Conservation (phyloP, 176 grass and related monocot genomes). For the Alopecurus myosuroides region DNA sequence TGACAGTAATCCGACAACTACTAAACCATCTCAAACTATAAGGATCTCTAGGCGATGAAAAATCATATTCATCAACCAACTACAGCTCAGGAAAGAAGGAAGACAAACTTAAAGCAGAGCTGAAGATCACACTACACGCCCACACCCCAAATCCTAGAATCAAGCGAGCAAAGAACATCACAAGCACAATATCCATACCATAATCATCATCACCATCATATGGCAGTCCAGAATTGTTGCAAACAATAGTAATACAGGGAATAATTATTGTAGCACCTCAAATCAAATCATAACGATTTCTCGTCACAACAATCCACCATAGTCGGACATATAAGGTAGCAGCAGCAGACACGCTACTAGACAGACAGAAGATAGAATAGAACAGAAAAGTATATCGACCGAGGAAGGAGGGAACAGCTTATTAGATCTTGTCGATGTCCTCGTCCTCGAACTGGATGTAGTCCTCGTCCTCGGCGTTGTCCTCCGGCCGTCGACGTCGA, state of each 20-base stretch:
- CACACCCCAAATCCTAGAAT: neutral
- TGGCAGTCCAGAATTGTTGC: neutral
- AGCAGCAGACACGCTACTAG: neutral
- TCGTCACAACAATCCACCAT: neutral
- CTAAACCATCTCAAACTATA: neutral
- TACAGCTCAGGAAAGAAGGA: neutral
- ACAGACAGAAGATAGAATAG: neutral
- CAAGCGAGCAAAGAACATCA: neutral
- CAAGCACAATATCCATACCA: neutral
- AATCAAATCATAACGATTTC: neutral
- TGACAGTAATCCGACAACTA: no score
- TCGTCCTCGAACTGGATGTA: constrained; percentile 84
- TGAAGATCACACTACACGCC: no score
- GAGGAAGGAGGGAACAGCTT: neutral
- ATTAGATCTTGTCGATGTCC: constrained; percentile 86
- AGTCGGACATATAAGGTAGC: constrained; percentile 10
- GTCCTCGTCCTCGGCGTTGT: constrained; percentile 33
- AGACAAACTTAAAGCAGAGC: no score
- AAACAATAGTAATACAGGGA: neutral
- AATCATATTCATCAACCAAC: neutral
- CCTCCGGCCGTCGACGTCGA: constrained; percentile 65
- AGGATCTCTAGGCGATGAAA: neutral
- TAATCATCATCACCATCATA: neutral
- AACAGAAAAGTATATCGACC: neutral
- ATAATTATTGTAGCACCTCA: neutral